Percentiles rank a stretch among this genome's conserved stretches.
These are phyloP conservation scores for Gonapodya prolifera DNA, from an alignment of 192 early-diverging fungal species.

Conservation along the genomic window DNA sequence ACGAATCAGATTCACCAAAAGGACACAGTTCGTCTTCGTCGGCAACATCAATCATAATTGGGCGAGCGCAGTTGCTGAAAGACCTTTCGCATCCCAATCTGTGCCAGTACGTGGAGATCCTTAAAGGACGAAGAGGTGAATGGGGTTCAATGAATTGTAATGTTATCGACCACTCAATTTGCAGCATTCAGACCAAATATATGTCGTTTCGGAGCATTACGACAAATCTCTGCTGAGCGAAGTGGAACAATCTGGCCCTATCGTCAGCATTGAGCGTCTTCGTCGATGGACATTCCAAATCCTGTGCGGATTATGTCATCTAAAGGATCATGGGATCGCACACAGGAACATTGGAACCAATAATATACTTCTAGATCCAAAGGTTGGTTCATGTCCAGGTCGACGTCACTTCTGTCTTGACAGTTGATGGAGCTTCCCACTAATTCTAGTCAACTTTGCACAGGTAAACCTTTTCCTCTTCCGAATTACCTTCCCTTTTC, in stretches of 20 bases:
- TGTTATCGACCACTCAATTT: neutral
- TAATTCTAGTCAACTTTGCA: no score
- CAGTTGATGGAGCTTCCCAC: no score
- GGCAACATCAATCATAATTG: conserved; percentile 32
- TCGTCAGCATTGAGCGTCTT: conserved; percentile 1
- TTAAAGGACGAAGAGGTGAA: conserved; percentile 46
- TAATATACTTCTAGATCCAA: conserved; percentile 33
- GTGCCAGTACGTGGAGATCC: conserved; percentile 50
- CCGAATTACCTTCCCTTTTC: no score
- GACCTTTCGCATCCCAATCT: conserved; percentile 39
- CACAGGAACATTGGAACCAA: conserved; percentile 27
- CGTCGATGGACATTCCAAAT: conserved; percentile 39
- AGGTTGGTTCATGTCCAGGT: conserved; percentile 14
- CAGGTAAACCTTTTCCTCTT: no score
- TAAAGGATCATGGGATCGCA: conserved; percentile 28
- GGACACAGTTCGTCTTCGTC: neutral
- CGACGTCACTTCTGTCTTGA: neutral
- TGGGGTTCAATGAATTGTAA: conserved; percentile 28
- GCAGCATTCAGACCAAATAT: conserved; percentile 6
- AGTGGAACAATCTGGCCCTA: neutral
- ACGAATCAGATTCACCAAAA: neutral
- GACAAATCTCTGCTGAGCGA: conserved; percentile 16
- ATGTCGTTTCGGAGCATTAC: conserved; percentile 30
- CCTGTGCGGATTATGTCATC: conserved; percentile 29
- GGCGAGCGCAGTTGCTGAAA: conserved; percentile 31